phyloP scores from a whole-genome alignment of 345 rosid species.

The Kandelia obovata region DNA sequence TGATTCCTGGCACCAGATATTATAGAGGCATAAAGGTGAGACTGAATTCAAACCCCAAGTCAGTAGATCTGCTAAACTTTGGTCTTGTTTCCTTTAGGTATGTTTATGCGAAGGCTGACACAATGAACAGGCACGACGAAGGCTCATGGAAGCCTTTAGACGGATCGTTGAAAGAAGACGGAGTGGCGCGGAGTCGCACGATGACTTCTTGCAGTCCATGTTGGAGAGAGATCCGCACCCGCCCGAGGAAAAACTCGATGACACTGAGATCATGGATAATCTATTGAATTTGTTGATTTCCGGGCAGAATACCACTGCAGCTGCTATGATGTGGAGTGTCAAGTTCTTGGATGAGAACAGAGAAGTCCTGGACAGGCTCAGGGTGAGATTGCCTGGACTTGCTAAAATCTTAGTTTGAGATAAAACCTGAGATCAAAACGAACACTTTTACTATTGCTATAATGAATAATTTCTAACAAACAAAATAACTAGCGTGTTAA shows the following conservation, averaged over 20 bases:
- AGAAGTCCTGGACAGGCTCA: constrained; percentile 42
- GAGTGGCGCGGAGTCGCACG: constrained; percentile 28
- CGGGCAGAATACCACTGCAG: constrained; percentile 59
- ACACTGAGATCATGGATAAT: constrained; percentile 55
- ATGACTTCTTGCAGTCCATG: constrained; percentile 52
- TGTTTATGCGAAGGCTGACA: background rate
- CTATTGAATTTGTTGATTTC: constrained; percentile 50
- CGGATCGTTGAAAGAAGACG: constrained; percentile 38
- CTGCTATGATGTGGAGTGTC: constrained; percentile 67
- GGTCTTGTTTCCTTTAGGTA: background rate
- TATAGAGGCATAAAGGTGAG: constrained; percentile 56
- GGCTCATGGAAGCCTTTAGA: constrained; percentile 39
- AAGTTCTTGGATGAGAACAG: constrained; percentile 46
- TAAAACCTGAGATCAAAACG: too few species aligned
- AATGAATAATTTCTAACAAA: too few species aligned
- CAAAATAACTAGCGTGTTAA: too few species aligned
- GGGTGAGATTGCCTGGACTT: constrained; percentile 29
- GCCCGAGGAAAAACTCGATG: constrained; percentile 42
- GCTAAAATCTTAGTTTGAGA: background rate
- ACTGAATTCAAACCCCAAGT: background rate
- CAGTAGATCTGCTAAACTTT: background rate
- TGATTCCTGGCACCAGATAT: constrained; percentile 57
- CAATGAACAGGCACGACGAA: constrained; percentile 38
- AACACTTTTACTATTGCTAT: too few species aligned
- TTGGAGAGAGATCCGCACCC: constrained; percentile 43